phyloP scores from a whole-genome alignment of 352 stramenopile genomes.

The Phytophthora pisi region DNA sequence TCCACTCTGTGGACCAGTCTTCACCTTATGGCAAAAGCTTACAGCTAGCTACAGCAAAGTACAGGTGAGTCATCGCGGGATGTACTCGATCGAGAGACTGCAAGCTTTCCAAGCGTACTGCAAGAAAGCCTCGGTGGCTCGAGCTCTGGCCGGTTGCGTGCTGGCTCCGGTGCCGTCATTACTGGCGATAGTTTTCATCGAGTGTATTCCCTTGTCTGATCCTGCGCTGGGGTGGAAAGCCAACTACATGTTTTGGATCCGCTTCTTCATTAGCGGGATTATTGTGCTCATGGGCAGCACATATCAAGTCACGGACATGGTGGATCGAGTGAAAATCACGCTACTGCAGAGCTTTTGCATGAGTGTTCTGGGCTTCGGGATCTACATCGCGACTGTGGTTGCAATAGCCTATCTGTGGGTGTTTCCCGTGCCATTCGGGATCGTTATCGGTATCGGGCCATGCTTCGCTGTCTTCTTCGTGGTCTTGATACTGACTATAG shows the following conservation, averaged over 20 bases:
- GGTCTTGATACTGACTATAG: constrained; percentile 17
- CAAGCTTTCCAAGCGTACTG: constrained; percentile 43
- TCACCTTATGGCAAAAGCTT: neutral
- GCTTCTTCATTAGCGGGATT: constrained; percentile 15
- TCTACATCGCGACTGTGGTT: constrained; percentile 25
- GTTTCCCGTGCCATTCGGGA: constrained; percentile 46
- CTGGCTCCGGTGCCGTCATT: constrained; percentile 25
- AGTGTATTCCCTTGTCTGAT: constrained; percentile 14
- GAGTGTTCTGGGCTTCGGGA: neutral
- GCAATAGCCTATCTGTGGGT: constrained; percentile 31
- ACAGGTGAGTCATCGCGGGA: constrained; percentile 37
- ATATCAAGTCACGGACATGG: constrained; percentile 16
- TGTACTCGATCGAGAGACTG: constrained; percentile 49
- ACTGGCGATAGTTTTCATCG: constrained; percentile 11
- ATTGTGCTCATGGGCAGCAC: constrained; percentile 10
- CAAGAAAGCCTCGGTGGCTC: constrained; percentile 3
- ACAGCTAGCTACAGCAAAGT: neutral
- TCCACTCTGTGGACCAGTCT: neutral
- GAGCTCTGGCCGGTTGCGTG: constrained; percentile 13
- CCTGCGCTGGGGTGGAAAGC: constrained; percentile 17
- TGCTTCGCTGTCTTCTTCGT: constrained; percentile 16
- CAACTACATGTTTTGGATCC: constrained; percentile 37
- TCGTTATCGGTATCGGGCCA: constrained; percentile 23
- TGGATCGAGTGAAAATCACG: constrained; percentile 12
- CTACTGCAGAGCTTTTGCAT: constrained; percentile 15